phyloP scores from a whole-genome alignment of 2,329 filamentous ascomycete species.

The Nothopassalora personata region DNA sequence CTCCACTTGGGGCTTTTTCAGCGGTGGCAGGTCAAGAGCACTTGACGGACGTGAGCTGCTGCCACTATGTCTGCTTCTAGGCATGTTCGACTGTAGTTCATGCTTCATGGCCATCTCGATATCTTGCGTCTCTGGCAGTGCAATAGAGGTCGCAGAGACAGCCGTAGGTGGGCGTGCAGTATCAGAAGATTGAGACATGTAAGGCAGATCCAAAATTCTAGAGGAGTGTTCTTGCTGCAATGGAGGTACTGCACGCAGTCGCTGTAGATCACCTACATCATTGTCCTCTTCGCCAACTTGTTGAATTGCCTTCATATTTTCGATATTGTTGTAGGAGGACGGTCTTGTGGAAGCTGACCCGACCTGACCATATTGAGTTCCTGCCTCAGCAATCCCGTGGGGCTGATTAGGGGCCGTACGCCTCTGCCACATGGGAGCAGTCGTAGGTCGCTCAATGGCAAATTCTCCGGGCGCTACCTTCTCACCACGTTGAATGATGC shows the following conservation, averaged over 20 bases:
- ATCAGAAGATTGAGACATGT: background rate
- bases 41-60: constrained; percentile 5
- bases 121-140: background rate
- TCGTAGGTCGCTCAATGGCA: background rate
- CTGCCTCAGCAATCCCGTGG: background rate
- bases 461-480: background rate
- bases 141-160: background rate
- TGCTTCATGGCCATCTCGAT: background rate
- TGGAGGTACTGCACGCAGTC: background rate
- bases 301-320: constrained; percentile 8
- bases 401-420: constrained; percentile 14
- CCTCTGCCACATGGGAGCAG: constrained; percentile 1
- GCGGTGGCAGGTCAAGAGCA: constrained; percentile 30
- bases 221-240: constrained; percentile 5
- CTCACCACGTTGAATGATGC: background rate
- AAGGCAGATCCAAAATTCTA: background rate
- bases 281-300: constrained; percentile 7
- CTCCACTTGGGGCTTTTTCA: constrained; percentile 16
- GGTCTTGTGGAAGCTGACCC: constrained; percentile 5
- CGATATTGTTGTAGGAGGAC: constrained; percentile 2
- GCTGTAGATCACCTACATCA: background rate
- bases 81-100: background rate
- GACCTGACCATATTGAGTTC: constrained; percentile 8
- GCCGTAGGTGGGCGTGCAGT: background rate
- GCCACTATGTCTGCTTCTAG: background rate